A percentile compares a stretch with the other conserved stretches of the same genome.
Evolutionary conservation across 768 basidiomycete species (phyloP).

Genomic region (Mycena rosella): DNA sequence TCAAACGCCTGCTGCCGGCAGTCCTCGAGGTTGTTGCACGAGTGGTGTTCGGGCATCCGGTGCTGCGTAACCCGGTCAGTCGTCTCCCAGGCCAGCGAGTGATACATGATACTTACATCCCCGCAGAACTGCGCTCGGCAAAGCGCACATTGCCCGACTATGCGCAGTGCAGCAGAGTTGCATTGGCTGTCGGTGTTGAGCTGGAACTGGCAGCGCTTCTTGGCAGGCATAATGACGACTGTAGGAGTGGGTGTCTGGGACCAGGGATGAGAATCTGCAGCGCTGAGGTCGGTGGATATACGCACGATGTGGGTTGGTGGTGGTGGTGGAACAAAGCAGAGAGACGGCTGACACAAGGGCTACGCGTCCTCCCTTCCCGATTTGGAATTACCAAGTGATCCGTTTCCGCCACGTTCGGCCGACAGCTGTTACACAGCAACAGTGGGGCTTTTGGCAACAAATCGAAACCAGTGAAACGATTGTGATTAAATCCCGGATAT

Average conservation of each 20-base stretch:
- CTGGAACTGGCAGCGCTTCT: slow-evolving; percentile 89
- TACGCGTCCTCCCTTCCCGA: slow-evolving; percentile 6
- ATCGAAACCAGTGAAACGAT: not conserved
- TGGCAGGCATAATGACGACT: slow-evolving; percentile 80
- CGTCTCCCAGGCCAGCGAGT: slow-evolving; percentile 34
- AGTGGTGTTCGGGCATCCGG: slow-evolving; percentile 90
- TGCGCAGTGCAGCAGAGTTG: slow-evolving; percentile 83
- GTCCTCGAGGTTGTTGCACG: slow-evolving; percentile 84
- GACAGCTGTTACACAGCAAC: not conserved
- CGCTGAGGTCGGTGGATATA: not conserved
- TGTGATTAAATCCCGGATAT: slow-evolving; percentile 2
- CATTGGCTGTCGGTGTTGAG: slow-evolving; percentile 67
- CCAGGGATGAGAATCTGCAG: slow-evolving; percentile 19
- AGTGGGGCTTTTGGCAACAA: too few relatives aligned
- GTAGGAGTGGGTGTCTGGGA: slow-evolving; percentile 22
- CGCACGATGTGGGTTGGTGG: slow-evolving; percentile 11
- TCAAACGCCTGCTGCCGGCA: slow-evolving; percentile 92
- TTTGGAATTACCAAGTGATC: too few relatives aligned
- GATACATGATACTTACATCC: slow-evolving; percentile 61
- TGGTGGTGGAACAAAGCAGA: slow-evolving; percentile 6
- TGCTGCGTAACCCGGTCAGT: slow-evolving; percentile 63
- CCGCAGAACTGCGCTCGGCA: slow-evolving; percentile 85
- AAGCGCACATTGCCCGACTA: slow-evolving; percentile 88
- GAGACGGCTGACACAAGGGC: not conserved
- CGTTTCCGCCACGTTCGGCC: not conserved